Evolutionary conservation across 305 asterid species (phyloP), one percentile per base, ranked within the genome.

Genomic region (Fraxinus ornus): DNA sequence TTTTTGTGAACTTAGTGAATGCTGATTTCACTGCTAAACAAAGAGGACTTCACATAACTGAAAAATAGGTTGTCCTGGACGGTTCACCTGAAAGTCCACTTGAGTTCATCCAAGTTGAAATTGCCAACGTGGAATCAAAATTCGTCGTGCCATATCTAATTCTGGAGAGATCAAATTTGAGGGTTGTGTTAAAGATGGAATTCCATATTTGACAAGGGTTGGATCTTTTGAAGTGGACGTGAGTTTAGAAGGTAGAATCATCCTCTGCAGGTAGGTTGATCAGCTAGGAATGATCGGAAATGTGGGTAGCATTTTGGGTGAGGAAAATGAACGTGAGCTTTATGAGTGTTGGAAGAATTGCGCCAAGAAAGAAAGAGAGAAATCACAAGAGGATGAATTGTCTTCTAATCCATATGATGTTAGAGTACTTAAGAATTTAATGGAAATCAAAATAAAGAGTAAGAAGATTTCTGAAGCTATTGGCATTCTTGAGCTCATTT

Each of bases 281-380:
- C 99, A 95, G 86, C 99, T 98, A 0, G 99, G 99, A 57, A 93
- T 95, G 98, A 93, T 95, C 0, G 97, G 99, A 13, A 92, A 88
- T 74, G 98, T 95, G 4, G 99, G 98, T 4, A 92, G 94, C 79
- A 88, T 95, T 81, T 78, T 95, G 78, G 97, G 97, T 4, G 91
- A 95, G 87, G 97, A 90, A 88, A 94, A 94, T 95, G 80, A 95
- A 95, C 0, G 98, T 95, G 76, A 95, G 97, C 85, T 95, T 95
- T 33, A 94, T 94, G 98, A 95, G 92, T 68, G 99, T 94, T 0
- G 99, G 99, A 83, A 94, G 98, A 87, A 77, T 87, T 32, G 98
- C 97, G 1, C 97, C 97, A 7, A 91, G 99, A 88, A 92, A 89
- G 84, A n/a, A n/a, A n/a, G n/a, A n/a, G n/a, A n/a, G n/a, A n/a